Base-by-base conservation (phyloP, 768 basidiomycete genomes). In the Suillus variegatus region DNA sequence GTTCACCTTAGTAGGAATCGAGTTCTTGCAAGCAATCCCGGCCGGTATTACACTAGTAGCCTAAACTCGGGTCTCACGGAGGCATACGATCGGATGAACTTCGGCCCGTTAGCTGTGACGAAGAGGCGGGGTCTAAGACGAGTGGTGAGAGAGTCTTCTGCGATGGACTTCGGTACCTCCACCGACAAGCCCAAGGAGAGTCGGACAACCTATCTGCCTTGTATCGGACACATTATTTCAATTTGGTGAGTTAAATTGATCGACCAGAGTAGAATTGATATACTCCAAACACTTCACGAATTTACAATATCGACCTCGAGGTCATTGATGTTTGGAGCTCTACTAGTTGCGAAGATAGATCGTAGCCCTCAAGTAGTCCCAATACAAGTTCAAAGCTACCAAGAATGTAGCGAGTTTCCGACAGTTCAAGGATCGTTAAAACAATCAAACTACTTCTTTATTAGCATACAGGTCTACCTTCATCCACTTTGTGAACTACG, bases 381-480 rank as follows among this genome's bases (percentile, higher is more conserved):
- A 32, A 32, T 6, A 32, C 32, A 32, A 32, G 32, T 32, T 32
- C 32, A 32, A 6, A 32, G 32, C 6, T 4, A 6, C 32, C 32
- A 32, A 32, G 32, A 32, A 32, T 32, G 32, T 6, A 32, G 32
- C 32, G 32, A 32, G 32, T 32, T 32, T 32, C 32, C 6, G 32
- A 32, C 32, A 32, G 32, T 6, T 32, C 32, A 32, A 32, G 32
- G 6, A 6, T 32, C 32, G 49, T 8, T 9, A 38, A 54, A 54
- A 32, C 52, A 20, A 32, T 32, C 52, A 35, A 54, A 55, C 32
- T 25, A 41, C 16, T 62, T 28, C 51, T 38, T 63, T 63, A 63
- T 63, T 58, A 41, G 51, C 54, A 40, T 63, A 63, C 62, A 63
- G 22, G 41, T 58, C 41, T 10, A 8, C 54, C 46, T 25, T 35